Percentiles rank a stretch among this genome's conserved stretches.
Evolutionary conservation across 805 yeast species (phyloP).

Genomic region (Starmerella powellii): DNA sequence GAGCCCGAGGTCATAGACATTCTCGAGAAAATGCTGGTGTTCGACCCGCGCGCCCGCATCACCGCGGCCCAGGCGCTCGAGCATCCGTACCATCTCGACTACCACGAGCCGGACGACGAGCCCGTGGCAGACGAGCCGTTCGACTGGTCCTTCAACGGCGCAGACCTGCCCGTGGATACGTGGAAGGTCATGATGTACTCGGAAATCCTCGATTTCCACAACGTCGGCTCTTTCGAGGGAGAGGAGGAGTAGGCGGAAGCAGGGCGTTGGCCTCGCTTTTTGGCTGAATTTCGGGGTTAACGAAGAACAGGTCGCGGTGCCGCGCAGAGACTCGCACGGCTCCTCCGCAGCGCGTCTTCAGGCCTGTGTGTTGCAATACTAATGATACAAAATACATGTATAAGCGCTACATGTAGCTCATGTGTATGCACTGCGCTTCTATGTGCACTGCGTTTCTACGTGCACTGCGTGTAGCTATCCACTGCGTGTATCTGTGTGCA

Average conservation of each 20-base stretch:
- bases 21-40: constrained; percentile 78
- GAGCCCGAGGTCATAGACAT: constrained; percentile 66
- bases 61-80: constrained; percentile 82
- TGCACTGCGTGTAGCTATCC: not conserved
- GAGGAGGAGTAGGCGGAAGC: constrained; percentile 11
- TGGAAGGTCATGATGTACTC: constrained; percentile 99
- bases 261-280: no score
- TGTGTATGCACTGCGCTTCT: no score
- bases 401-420: not conserved
- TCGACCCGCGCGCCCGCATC: constrained; percentile 88
- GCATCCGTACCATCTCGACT: constrained; percentile 86
- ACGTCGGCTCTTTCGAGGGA: constrained; percentile 45
- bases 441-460: no score
- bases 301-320: no score
- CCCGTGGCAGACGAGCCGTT: constrained; percentile 86
- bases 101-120: constrained; percentile 95
- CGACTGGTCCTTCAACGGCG: constrained; percentile 98
- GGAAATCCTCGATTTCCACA: constrained; percentile 92
- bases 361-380: no score
- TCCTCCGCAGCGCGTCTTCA: no score
- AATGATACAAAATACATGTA: no score
- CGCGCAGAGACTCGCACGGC: no score
- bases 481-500: not conserved
- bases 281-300: no score
- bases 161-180: constrained; percentile 92